phyloP scores from a whole-genome alignment of 176 grass and related monocot genomes.

The Cymbopogon citratus region DNA sequence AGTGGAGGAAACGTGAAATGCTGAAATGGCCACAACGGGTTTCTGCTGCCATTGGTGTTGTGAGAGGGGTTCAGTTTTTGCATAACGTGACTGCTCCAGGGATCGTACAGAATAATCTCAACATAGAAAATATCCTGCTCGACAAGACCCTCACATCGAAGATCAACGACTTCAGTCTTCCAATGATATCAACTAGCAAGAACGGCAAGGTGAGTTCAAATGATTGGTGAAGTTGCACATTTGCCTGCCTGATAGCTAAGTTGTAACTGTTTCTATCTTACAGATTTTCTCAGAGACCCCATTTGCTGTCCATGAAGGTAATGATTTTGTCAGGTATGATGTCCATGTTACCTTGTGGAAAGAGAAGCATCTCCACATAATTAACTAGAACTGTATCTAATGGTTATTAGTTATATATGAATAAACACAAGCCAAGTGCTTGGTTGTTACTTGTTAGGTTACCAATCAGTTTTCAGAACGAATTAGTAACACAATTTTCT shows the following conservation, averaged over 20 bases:
- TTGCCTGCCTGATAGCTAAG: constrained; percentile 13
- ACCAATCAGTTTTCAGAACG: neutral
- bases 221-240: constrained; percentile 1
- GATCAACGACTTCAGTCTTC: constrained; percentile 71
- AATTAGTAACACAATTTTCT: neutral
- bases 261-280: constrained; percentile 30
- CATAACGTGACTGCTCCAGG: constrained; percentile 62
- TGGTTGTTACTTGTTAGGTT: constrained; percentile 6
- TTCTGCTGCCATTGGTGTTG: constrained; percentile 60
- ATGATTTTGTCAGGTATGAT: constrained; percentile 55
- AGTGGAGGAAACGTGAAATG: constrained; percentile 77
- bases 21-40: constrained; percentile 91
- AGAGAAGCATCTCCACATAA: constrained; percentile 5
- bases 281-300: constrained; percentile 60
- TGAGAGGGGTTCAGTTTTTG: constrained; percentile 84
- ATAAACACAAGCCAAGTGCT: neutral
- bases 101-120: constrained; percentile 60
- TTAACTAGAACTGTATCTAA: constrained; percentile 3
- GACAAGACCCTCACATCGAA: constrained; percentile 89
- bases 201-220: constrained; percentile 57
- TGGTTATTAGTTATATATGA: neutral
- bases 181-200: constrained; percentile 58
- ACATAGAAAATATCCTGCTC: constrained; percentile 68
- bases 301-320: constrained; percentile 44
- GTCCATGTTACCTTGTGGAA: constrained; percentile 29